phyloP scores from a whole-genome alignment of 2,329 filamentous ascomycete genomes.

The Colletotrichum graminicola region DNA sequence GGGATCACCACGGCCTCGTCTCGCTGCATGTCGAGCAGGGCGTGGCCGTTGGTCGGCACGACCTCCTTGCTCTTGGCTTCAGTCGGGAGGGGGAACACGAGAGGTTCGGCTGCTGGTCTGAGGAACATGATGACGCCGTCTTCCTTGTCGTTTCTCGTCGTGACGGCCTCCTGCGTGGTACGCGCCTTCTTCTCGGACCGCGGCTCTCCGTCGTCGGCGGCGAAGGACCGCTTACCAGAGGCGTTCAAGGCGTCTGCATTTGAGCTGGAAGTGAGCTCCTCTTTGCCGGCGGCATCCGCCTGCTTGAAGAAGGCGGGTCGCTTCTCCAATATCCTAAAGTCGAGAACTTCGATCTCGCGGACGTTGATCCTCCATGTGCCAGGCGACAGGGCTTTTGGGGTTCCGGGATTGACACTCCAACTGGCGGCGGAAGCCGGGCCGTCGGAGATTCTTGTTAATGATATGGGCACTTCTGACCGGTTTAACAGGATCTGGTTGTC shows the following conservation, averaged over 20 bases:
- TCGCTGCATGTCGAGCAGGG: constrained; percentile 63
- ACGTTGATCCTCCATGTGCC: constrained; percentile 70
- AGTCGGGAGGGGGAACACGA: constrained; percentile 65
- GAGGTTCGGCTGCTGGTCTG: constrained; percentile 61
- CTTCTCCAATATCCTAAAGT: constrained; percentile 70
- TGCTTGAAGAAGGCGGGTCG: constrained; percentile 58
- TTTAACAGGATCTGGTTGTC: constrained; percentile 70
- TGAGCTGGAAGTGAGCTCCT: constrained; percentile 44
- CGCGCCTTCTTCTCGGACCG: constrained; percentile 59
- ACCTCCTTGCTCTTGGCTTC: constrained; percentile 62
- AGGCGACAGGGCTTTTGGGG: constrained; percentile 62
- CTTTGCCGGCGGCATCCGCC: constrained; percentile 42
- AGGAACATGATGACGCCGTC: constrained; percentile 69
- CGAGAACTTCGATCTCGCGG: constrained; percentile 62
- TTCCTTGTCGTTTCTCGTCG: constrained; percentile 49
- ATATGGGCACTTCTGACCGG: constrained; percentile 66
- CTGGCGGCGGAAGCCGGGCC: constrained; percentile 51
- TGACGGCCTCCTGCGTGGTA: constrained; percentile 49
- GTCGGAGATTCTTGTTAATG: constrained; percentile 60
- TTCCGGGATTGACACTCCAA: constrained; percentile 56
- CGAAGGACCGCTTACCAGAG: constrained; percentile 65
- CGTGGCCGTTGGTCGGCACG: constrained; percentile 59
- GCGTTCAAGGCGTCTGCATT: constrained; percentile 56
- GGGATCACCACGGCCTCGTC: constrained; percentile 64
- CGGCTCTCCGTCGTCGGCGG: constrained; percentile 57